Evolutionary conservation across 768 basidiomycete species (phyloP), one percentile per base, ranked within the genome.

Genomic region (Psilocybe sp.): DNA sequence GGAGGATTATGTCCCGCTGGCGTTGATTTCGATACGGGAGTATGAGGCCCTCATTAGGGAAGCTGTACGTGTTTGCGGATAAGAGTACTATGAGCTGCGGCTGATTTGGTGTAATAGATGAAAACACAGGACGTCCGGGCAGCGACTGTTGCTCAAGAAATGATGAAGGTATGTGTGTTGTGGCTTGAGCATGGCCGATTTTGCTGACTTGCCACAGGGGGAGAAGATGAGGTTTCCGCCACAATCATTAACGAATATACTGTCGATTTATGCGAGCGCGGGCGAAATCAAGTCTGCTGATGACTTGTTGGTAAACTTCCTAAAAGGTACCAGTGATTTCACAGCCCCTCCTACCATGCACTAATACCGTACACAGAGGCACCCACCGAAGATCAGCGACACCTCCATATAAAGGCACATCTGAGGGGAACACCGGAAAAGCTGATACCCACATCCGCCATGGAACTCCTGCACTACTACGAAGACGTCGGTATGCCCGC

Each of bases 391-490:
- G 62, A 53, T 14, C 87, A 89, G 55, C 80, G 82, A 2, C 82
- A 92, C 58, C 74, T 90, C 13, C 85, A 93, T 53, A 68, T 95
- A 52, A 84, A 83, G 62, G 74, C 83, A 0, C 78, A 89, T 60
- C 66, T 93, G 32, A 71, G 71, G 36, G 69, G 80, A 1, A 65
- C 75, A 5, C 69, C 82, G 0, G 54, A 61, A 0, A 69, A 76
- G 18, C 67, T 65, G 0, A 74, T 89, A 35, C 86, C 88, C 2
- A 72, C 75, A 1, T 64, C 75, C 9, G 91, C 92, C 1, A 75
- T 95, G 14, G 62, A 71, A 0, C 67, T 87, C 41, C 74, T 97
- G 13, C 87, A 92, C 53, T 60, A 73, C 1, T 92, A 90, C 64
- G 95, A 97, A 68, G 61, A 66, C 2, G 72, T 77, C 46, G 77